Percentiles rank a stretch among this genome's conserved stretches.
These are phyloP conservation scores for Mortierella sp. DNA, from an alignment of 371 early-diverging fungal species.

Conservation along the genomic window DNA sequence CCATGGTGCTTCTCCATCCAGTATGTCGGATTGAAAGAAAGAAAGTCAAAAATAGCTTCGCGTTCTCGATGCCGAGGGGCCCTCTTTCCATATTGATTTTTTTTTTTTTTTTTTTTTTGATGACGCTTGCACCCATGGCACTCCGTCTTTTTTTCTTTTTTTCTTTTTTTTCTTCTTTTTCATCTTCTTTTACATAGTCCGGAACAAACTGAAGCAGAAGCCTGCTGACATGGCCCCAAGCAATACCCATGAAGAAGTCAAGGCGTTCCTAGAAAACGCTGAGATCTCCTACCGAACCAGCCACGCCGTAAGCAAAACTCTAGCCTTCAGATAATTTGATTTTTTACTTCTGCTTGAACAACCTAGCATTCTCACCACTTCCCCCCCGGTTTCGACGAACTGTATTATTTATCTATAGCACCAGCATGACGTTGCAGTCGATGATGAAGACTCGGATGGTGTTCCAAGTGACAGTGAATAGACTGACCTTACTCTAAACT, in stretches of 20 bases:
- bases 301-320: background rate
- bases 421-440: background rate
- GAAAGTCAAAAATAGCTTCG: no score
- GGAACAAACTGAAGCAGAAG: constrained; percentile 37
- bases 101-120: constrained; percentile 16
- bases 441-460: background rate
- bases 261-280: constrained; percentile 21
- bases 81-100: background rate
- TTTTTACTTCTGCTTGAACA: background rate
- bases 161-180: background rate
- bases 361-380: background rate
- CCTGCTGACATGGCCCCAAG: constrained; percentile 27
- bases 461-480: background rate
- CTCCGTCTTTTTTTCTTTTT: constrained; percentile 4
- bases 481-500: background rate
- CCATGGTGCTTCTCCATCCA: constrained; percentile 59
- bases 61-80: background rate
- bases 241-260: constrained; percentile 31
- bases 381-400: background rate
- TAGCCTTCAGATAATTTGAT: no score
- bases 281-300: background rate
- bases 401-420: background rate
- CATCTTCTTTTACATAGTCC: no score
- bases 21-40: background rate
- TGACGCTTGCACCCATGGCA: background rate